Base-by-base conservation (phyloP, 1,139 yeast genomes). In the Hansenula sp. region DNA sequence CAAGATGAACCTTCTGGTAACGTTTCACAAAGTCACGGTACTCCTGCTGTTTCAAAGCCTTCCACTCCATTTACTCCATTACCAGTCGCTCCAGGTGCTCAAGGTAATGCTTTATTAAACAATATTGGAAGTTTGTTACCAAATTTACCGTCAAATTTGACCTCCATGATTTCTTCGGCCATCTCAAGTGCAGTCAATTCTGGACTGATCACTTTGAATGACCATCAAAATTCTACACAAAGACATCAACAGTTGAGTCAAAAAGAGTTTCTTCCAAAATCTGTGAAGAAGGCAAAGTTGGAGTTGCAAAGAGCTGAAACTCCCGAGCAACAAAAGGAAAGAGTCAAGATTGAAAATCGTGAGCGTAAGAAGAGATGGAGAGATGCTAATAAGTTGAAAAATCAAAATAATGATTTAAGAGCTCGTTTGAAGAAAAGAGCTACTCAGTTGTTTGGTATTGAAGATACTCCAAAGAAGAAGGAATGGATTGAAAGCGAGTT, bases 361-460 rank as follows among this genome's bases (percentile, higher is more conserved):
- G 93, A 86, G 50, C 74, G 98, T 33, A 93, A 93, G 67, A 84
- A 90, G 67, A 79, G 81, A 54, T 93, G 98, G 98, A 77, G 98
- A 59, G 93, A 82, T 49, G 83, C 80, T 32, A 90, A 91, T 60
- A 76, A 78, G 15, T 85, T 84, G 50, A 74, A 94, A 51, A 91
- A 91, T 61, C 84, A 88, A 65, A 96, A 89, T 60, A 85, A 87
- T 55, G 98, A 91, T 60, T 67, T 91, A 47, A 74, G 95, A 43
- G 79, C 87, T 1, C 71, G 98, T 44, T 84, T 93, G 25, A 73
- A 77, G 49, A 83, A 82, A 52, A 71, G 93, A 38, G 97, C 98
- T 0, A 70, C 70, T 36, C 65, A 67, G 17, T 67, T 84, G 51
- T 90, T 80, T 65, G 96, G 96, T 1, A 70, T 66, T 3, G 81